phyloP scores from a whole-genome alignment of 2,329 filamentous ascomycete species.

The Verticillium zaregamsianum region DNA sequence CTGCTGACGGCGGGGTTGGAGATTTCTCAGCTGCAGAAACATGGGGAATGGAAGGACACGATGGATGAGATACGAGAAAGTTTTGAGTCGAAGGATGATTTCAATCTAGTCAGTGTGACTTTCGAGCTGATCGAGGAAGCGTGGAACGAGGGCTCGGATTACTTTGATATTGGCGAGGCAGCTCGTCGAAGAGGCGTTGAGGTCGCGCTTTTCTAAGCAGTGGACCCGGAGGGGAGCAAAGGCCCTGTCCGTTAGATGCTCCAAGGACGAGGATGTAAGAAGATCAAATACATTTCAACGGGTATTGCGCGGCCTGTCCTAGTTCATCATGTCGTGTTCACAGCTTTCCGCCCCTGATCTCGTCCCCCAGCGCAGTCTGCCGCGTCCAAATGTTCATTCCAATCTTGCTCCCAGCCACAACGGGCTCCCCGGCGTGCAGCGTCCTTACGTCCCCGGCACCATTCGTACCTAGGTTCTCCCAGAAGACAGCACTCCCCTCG shows the following conservation, averaged over 20 bases:
- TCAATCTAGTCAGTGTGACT: slow-evolving; percentile 1
- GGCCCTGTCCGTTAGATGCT: too few relatives aligned
- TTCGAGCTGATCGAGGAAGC: slow-evolving; percentile 7
- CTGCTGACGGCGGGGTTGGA: slow-evolving; percentile 20
- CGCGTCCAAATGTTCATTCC: slow-evolving; percentile 51
- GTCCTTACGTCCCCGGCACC: slow-evolving; percentile 37
- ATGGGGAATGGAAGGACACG: slow-evolving; percentile 13
- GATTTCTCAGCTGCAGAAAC: slow-evolving; percentile 11
- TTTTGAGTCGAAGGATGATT: slow-evolving; percentile 5
- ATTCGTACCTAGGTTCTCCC: slow-evolving; percentile 36
- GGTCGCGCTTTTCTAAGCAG: slow-evolving; percentile 9
- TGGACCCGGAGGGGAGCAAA: too few relatives aligned
- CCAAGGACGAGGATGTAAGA: too few relatives aligned
- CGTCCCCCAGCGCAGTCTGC: slow-evolving; percentile 31
- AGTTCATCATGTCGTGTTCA: neutral
- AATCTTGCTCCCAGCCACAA: slow-evolving; percentile 41
- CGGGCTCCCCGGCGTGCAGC: slow-evolving; percentile 42
- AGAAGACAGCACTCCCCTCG: slow-evolving; percentile 44
- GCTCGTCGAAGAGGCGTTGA: slow-evolving; percentile 8
- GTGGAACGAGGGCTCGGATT: slow-evolving; percentile 7
- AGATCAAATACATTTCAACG: too few relatives aligned
- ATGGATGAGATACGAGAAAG: slow-evolving; percentile 4
- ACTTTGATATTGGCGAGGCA: slow-evolving; percentile 10
- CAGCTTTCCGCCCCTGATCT: slow-evolving; percentile 23
- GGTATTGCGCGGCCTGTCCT: slow-evolving; percentile 4